Evolutionary conservation across 106 monocot genomes (phyloP).

Genomic region (Amphibolis antarctica): DNA sequence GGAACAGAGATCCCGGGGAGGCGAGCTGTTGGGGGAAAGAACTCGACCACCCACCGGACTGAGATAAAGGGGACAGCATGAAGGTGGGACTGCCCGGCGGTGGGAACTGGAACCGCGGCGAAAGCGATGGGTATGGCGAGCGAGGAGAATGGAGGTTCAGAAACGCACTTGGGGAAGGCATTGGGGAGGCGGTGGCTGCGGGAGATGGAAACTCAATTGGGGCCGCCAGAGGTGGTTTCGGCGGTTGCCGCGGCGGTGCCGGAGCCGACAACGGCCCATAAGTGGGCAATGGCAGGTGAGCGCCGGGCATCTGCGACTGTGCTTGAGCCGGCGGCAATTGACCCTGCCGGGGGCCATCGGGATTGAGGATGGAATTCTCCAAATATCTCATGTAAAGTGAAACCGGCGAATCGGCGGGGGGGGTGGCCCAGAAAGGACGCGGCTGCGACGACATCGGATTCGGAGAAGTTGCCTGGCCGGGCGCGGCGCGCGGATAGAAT

Average conservation of each 20-base stretch:
- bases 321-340: not conserved
- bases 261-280: not conserved
- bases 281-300: slow-evolving; percentile 1
- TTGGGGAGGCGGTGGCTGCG: too few relatives aligned
- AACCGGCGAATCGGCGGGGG: slow-evolving; percentile 39
- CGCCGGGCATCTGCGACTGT: not conserved
- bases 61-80: slow-evolving; percentile 30
- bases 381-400: slow-evolving; percentile 69
- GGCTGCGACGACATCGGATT: too few relatives aligned
- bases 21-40: slow-evolving; percentile 31
- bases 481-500: slow-evolving; percentile 3
- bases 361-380: slow-evolving; percentile 50
- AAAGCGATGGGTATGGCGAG: slow-evolving; percentile 56
- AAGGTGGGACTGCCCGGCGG: slow-evolving; percentile 55
- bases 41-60: slow-evolving; percentile 35
- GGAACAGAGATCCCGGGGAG: slow-evolving; percentile 45
- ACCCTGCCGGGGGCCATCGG: slow-evolving; percentile 1
- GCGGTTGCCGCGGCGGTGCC: slow-evolving; percentile 9
- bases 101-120: slow-evolving; percentile 59
- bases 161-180: slow-evolving; percentile 40
- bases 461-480: not conserved
- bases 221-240: slow-evolving; percentile 10
- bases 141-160: slow-evolving; percentile 44
- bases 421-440: not conserved
- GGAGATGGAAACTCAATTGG: slow-evolving; percentile 7